These are phyloP conservation scores for Ophiostoma tasmaniense DNA, from an alignment of 2,329 filamentous ascomycete species.

Conservation along the genomic window DNA sequence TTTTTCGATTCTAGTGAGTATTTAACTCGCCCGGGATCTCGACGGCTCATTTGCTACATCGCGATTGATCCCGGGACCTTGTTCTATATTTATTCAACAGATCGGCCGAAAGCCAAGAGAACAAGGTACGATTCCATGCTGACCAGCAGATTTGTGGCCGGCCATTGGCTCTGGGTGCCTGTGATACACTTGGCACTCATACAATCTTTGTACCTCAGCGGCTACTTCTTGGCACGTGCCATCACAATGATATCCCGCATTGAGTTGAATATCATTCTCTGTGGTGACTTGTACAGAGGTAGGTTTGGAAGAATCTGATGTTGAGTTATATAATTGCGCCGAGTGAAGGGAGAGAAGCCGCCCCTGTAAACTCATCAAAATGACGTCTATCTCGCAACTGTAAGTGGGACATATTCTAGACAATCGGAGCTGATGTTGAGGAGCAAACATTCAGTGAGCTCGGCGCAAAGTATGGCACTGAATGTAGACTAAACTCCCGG, in stretches of 20 bases:
- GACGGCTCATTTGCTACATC: background rate
- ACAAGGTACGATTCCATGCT: background rate
- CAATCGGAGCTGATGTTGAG: background rate
- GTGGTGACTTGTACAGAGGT: background rate
- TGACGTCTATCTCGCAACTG: too few relatives aligned
- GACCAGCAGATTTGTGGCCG: background rate
- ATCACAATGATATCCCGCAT: background rate
- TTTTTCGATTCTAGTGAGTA: background rate
- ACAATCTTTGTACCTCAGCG: background rate
- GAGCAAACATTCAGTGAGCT: background rate
- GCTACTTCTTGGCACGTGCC: background rate
- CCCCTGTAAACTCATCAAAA: too few relatives aligned
- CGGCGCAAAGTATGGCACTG: background rate
- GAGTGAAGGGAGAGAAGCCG: too few relatives aligned
- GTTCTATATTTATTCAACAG: slow-evolving; percentile 1
- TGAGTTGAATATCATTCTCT: background rate
- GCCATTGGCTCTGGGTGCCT: background rate
- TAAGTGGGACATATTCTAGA: too few relatives aligned
- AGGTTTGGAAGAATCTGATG: too few relatives aligned
- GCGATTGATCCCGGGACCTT: background rate
- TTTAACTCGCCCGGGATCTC: background rate
- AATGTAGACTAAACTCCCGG: background rate
- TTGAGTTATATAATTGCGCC: background rate
- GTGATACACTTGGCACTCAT: background rate
- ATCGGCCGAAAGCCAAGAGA: background rate